phyloP scores from a whole-genome alignment of 306 rosid species.

The Cercis canadensis region DNA sequence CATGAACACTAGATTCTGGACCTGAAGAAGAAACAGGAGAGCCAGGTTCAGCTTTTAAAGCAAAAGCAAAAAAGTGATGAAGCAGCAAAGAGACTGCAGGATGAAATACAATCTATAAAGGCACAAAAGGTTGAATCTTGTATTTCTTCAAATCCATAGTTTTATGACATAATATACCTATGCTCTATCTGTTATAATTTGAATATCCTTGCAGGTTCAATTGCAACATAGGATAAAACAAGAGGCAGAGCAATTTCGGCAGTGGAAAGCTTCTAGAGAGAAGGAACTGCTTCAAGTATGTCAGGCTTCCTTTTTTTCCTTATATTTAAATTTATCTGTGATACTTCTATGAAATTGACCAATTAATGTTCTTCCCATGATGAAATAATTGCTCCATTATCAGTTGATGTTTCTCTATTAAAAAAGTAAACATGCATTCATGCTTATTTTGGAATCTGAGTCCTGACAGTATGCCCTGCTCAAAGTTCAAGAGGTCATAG shows the following conservation, averaged over 20 bases:
- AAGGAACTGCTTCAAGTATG: slow-evolving; percentile 95
- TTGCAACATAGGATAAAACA: slow-evolving; percentile 96
- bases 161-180: slow-evolving; percentile 8
- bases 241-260: slow-evolving; percentile 99
- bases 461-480: slow-evolving; percentile 10
- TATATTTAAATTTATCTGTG: slow-evolving; percentile 13
- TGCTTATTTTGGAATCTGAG: slow-evolving; percentile 25
- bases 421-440: slow-evolving; percentile 14
- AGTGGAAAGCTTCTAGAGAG: slow-evolving; percentile 99
- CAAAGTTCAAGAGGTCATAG: slow-evolving; percentile 17
- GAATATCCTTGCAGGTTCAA: slow-evolving; percentile 70
- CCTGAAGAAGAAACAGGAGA: slow-evolving; percentile 98
- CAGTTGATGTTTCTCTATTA: slow-evolving; percentile 24
- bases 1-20: slow-evolving; percentile 71
- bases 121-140: slow-evolving; percentile 84
- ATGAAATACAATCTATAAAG: slow-evolving; percentile 94
- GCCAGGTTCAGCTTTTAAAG: slow-evolving; percentile 94
- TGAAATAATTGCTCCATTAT: slow-evolving; percentile 12
- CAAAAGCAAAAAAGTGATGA: slow-evolving; percentile 99
- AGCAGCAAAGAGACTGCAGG: slow-evolving; percentile 94
- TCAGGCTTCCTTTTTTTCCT: slow-evolving; percentile 29
- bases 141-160: slow-evolving; percentile 38
- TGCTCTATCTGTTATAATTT: slow-evolving; percentile 23
- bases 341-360: slow-evolving; percentile 27
- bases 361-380: slow-evolving; percentile 11